A percentile compares a stretch with the other conserved stretches of the same genome.
These are phyloP conservation scores for Camelina neglecta DNA, from an alignment of 345 rosid species.

Conservation along the genomic window DNA sequence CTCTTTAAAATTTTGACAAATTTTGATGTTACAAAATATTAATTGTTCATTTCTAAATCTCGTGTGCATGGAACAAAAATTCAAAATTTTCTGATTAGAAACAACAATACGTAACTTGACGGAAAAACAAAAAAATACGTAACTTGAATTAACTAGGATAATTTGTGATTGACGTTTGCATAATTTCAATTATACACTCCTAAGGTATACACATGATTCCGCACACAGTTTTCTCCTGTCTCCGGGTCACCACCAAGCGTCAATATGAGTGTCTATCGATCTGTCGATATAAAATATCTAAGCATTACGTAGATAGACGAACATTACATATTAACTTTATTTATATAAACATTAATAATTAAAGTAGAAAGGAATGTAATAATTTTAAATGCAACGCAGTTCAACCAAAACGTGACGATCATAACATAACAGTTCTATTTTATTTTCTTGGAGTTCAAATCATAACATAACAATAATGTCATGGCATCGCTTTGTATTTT, in stretches of 20 bases:
- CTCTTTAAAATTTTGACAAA: neutral
- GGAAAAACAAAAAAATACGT: neutral
- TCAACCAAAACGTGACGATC: conserved; percentile 45
- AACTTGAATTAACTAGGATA: conserved; percentile 1
- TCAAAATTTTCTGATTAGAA: neutral
- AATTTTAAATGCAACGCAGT: conserved; percentile 29
- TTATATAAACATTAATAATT: conserved; percentile 6
- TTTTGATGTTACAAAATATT: neutral
- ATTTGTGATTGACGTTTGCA: conserved; percentile 8
- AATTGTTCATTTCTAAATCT: neutral
- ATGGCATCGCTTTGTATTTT: conserved; percentile 18
- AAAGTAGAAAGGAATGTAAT: conserved; percentile 32
- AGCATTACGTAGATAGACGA: conserved; percentile 26
- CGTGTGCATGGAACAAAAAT: neutral
- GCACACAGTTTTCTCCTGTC: conserved; percentile 29
- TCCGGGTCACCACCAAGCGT: conserved; percentile 35
- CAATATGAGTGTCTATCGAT: conserved; percentile 23
- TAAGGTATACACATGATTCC: conserved; percentile 6
- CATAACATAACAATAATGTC: conserved; percentile 30
- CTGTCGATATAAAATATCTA: neutral
- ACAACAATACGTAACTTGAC: neutral
- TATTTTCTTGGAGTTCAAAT: conserved; percentile 10
- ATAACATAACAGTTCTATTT: conserved; percentile 24
- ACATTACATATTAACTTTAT: conserved; percentile 21
- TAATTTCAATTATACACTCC: conserved; percentile 23